Evolutionary conservation across 495 filamentous ascomycete species (phyloP), one percentile per base, ranked within the genome.

Genomic region (Cercophora sp.): DNA sequence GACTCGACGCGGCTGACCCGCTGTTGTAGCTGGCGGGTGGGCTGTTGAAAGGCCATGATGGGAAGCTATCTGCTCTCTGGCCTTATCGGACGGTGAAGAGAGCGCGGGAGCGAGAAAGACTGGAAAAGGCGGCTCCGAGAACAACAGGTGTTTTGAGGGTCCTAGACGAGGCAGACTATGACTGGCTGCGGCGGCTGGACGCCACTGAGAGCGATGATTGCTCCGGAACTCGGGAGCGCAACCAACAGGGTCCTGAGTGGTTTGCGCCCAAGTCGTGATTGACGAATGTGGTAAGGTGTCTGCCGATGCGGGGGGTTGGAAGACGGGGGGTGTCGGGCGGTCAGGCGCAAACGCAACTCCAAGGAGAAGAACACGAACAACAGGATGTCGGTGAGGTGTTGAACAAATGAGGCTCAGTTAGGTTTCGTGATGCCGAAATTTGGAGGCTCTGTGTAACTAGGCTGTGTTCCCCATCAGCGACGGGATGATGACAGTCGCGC

Each of bases 11-110:
- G 66, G 16, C 41, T 42, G 23, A 79, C 75, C 48, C 84, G 84
- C 36, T 77, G 81, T 24, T 74, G 64, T 52, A 79, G 74, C 39
- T 81, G 80, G 56, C 81, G 83, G 37, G 79, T 81, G 55, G 89
- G 84, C 58, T 89, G 84, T 27, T 85, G 88, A 67, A 95, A 93
- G 3, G 91, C 91, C 91, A 96, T 96, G 56, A 39, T 65, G 43
- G n/a, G 51, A 1, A 47, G 44, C 6, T 8, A 23, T 47, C 44
- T 22, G 44, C 27, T 27, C 44, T 27, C 16, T 47, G 44, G 25
- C 44, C 44, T 31, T 20, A 11, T 47, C 44, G 44, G 16, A 27
- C 13, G 27, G 26, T 11, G 31, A 36, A 19, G 29, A 34, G 29
- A 16, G 27, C 43, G 48, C 19, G 40, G 23, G 36, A 42, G 37